Evolutionary conservation across 345 rosid species (phyloP).

Genomic region (Hibiscus syriacus): DNA sequence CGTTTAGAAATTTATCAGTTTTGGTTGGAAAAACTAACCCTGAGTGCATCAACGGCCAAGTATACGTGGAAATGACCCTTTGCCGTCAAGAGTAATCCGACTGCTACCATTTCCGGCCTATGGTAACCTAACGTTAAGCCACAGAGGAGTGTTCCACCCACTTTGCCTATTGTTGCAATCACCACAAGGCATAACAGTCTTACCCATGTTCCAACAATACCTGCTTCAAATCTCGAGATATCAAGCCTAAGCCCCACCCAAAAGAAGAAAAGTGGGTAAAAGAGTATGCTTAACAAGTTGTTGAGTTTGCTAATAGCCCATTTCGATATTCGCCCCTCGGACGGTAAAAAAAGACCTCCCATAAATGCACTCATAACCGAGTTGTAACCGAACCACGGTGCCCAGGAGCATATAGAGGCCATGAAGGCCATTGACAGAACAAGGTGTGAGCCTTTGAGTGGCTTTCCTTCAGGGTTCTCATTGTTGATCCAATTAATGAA

Average conservation of each 20-base stretch:
- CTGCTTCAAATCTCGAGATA: conserved; percentile 25
- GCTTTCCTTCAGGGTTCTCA: conserved; percentile 94
- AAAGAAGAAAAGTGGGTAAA: conserved; percentile 80
- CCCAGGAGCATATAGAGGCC: conserved; percentile 53
- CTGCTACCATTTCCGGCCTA: conserved; percentile 67
- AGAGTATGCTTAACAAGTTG: conserved; percentile 52
- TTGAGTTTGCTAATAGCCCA: conserved; percentile 88
- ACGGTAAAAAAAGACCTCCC: conserved; percentile 79
- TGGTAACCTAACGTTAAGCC: conserved; percentile 67
- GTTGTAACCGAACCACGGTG: conserved; percentile 58
- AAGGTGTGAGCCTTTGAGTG: conserved; percentile 86
- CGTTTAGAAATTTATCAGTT: background rate
- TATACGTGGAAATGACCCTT: conserved; percentile 86
- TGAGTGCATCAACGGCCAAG: conserved; percentile 42
- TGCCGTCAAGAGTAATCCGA: conserved; percentile 66
- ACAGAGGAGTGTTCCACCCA: conserved; percentile 49
- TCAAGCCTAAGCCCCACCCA: conserved; percentile 74
- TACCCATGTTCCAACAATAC: conserved; percentile 34
- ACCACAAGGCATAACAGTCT: conserved; percentile 36
- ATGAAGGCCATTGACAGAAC: conserved; percentile 79
- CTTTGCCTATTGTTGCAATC: conserved; percentile 47
- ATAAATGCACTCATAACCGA: conserved; percentile 74
- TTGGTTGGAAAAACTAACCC: conserved; percentile 30
- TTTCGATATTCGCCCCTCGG: conserved; percentile 79
- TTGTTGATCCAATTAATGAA: conserved; percentile 89